These are phyloP conservation scores for Paramyrothecium sp. DNA, from an alignment of 2,329 filamentous ascomycete species.

Conservation along the genomic window DNA sequence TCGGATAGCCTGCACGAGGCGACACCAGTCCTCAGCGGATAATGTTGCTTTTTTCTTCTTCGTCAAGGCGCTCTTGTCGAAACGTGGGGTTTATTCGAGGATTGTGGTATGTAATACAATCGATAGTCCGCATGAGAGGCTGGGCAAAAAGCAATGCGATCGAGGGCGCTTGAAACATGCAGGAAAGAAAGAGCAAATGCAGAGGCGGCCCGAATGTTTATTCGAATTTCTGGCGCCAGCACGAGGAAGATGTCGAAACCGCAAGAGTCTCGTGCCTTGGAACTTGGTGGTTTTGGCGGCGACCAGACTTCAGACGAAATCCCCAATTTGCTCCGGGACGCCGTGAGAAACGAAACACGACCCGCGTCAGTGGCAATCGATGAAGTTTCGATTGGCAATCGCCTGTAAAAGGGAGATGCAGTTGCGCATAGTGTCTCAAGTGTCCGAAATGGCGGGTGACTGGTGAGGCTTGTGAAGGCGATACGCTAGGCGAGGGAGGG, in stretches of 20 bases:
- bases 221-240: not conserved
- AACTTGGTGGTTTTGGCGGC: not conserved
- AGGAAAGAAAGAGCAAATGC: not conserved
- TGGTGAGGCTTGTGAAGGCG: not conserved
- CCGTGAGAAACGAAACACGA: not conserved
- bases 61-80: too few species aligned
- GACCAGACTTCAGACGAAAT: not conserved
- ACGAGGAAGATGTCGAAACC: not conserved
- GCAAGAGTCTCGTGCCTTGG: not conserved
- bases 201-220: not conserved
- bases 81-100: too few species aligned
- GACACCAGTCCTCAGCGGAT: too few species aligned
- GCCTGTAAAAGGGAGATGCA: constrained; percentile 9
- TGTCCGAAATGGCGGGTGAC: constrained; percentile 9
- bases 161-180: not conserved
- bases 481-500: not conserved
- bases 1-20: too few species aligned
- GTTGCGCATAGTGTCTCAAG: constrained; percentile 12
- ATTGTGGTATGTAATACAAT: too few species aligned
- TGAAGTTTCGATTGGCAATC: constrained; percentile 6
- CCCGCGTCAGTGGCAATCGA: not conserved
- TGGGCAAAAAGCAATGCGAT: not conserved
- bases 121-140: not conserved
- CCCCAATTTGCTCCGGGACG: not conserved
- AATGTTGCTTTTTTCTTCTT: too few species aligned